These are phyloP conservation scores for Fusarium citri DNA, from an alignment of 2,329 filamentous ascomycete species.

Conservation along the genomic window DNA sequence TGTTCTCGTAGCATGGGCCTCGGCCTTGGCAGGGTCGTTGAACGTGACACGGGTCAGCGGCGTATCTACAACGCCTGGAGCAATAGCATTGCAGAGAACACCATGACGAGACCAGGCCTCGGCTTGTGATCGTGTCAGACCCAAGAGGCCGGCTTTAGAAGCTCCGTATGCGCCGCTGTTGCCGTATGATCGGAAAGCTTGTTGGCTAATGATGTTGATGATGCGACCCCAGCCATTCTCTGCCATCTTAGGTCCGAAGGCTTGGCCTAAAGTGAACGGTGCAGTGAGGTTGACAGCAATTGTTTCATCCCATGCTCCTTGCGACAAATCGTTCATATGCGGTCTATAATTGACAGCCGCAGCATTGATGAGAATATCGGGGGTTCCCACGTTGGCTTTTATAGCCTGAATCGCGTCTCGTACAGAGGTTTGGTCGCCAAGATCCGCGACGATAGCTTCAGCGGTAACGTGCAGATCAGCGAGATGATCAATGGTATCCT, in stretches of 20 bases:
- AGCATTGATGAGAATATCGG: slow-evolving; percentile 51
- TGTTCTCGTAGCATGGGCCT: slow-evolving; percentile 45
- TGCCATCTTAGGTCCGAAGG: slow-evolving; percentile 50
- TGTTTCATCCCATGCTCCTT: slow-evolving; percentile 48
- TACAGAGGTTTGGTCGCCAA: slow-evolving; percentile 31
- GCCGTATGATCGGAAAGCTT: slow-evolving; percentile 48
- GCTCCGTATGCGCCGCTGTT: slow-evolving; percentile 52
- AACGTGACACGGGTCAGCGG: slow-evolving; percentile 43
- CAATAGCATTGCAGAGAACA: slow-evolving; percentile 51
- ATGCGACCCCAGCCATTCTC: slow-evolving; percentile 48
- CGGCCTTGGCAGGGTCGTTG: slow-evolving; percentile 33
- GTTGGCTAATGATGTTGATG: slow-evolving; percentile 51
- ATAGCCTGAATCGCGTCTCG: slow-evolving; percentile 37
- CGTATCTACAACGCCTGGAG: slow-evolving; percentile 49
- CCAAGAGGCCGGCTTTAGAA: slow-evolving; percentile 48
- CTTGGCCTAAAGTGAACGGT: slow-evolving; percentile 49
- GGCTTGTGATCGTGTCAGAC: slow-evolving; percentile 50
- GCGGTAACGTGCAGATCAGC: slow-evolving; percentile 43
- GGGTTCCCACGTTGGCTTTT: slow-evolving; percentile 37
- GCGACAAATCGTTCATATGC: slow-evolving; percentile 46
- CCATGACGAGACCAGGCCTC: slow-evolving; percentile 51
- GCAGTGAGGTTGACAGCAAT: slow-evolving; percentile 51
- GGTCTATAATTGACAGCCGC: slow-evolving; percentile 49
- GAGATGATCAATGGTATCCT: slow-evolving; percentile 42
- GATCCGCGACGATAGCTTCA: slow-evolving; percentile 33